phyloP scores from a whole-genome alignment of 2,329 filamentous ascomycete genomes.

The Monilinia laxa region DNA sequence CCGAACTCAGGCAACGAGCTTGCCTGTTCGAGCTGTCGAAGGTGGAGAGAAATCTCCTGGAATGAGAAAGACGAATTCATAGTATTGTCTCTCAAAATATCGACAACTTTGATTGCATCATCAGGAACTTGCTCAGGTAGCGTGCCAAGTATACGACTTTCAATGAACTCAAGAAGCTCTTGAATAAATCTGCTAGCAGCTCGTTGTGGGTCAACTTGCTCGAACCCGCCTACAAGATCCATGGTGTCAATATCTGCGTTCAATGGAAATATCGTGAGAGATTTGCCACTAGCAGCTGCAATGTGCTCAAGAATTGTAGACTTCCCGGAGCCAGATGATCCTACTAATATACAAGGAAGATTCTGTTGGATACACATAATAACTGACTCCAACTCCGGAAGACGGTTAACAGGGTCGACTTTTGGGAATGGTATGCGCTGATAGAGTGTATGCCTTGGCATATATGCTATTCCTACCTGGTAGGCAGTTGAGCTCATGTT shows the following conservation, averaged over 20 bases:
- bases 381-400: conserved; percentile 78
- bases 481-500: conserved; percentile 64
- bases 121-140: conserved; percentile 50
- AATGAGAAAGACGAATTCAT: conserved; percentile 32
- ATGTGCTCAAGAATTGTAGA: conserved; percentile 76
- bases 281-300: conserved; percentile 74
- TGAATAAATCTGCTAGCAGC: conserved; percentile 62
- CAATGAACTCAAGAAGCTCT: conserved; percentile 53
- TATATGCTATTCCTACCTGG: conserved; percentile 76
- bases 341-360: conserved; percentile 86
- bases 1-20: conserved; percentile 45
- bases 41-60: conserved; percentile 37
- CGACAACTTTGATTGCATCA: conserved; percentile 52
- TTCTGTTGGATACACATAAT: conserved; percentile 83
- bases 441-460: conserved; percentile 58
- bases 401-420: conserved; percentile 53
- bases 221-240: conserved; percentile 95
- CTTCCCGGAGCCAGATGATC: conserved; percentile 83
- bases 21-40: conserved; percentile 38
- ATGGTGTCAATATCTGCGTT: conserved; percentile 96
- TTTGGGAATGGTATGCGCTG: conserved; percentile 54
- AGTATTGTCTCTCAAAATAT: conserved; percentile 45
- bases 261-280: conserved; percentile 79
- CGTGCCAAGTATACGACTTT: conserved; percentile 49
- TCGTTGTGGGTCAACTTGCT: conserved; percentile 83